Evolutionary conservation across 306 rosid genomes (phyloP), one percentile per base, ranked within the genome.

Genomic region (Prunus padus): DNA sequence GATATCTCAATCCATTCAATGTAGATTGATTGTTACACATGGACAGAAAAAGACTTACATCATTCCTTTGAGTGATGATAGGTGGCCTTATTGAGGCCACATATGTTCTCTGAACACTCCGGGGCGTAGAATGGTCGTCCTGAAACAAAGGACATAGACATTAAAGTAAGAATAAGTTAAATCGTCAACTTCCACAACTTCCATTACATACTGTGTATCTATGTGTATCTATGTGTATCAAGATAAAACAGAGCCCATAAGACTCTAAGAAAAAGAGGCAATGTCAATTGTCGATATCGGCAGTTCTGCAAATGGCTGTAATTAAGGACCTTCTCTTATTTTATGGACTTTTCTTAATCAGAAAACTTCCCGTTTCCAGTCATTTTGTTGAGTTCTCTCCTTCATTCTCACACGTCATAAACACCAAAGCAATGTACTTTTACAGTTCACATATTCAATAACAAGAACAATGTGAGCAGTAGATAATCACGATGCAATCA

Each of bases 31-130:
- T 37, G 45, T 68, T 57, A 54, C 71, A 69, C 47, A 71, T 18
- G 30, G 67, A 63, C 56, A 77, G 37, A 55, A 45, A 68, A 73
- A 26, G 22, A 62, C 94, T 90, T 77, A 94, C 98, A 78, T 94
- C 93, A 76, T 77, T 84, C 79, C 78, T 88, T 65, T 70, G 86
- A 44, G 79, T 76, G 73, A 67, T 70, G 30, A 75, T 77, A 13
- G 85, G 83, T 7, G 75, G 95, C 79, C 91, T 86, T 66, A 87
- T 73, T 44, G 86, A 72, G 78, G 78, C 42, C 31, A 82, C 77
- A 40, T 80, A 72, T 65, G 82, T 57, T 12, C 42, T 84, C 61
- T 63, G 77, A 30, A 63, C 69, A 68, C 73, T 76, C 90, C 82
- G 71, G 16, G 68, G 69, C 75, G 77, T 30, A 47, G 77, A 59